phyloP scores from a whole-genome alignment of 306 rosid species.

The Acacia confusa region DNA sequence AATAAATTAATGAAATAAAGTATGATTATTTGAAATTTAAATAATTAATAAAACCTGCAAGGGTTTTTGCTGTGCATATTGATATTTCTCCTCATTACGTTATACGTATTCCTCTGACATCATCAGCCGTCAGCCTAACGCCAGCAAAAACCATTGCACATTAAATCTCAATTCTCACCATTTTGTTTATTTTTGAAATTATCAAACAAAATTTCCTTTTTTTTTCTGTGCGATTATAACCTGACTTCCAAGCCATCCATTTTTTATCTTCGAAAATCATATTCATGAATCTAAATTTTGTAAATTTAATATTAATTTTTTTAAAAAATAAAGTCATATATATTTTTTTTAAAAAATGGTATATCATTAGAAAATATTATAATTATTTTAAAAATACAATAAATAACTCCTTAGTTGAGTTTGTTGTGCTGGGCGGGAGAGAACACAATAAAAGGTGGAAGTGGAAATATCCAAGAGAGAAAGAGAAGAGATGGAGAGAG shows the following conservation, averaged over 20 bases:
- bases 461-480: too few relatives aligned
- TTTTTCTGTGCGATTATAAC: background rate
- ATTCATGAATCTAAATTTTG: background rate
- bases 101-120: constrained; percentile 45
- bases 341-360: too few relatives aligned
- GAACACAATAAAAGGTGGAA: too few relatives aligned
- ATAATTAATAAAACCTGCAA: background rate
- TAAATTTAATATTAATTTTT: too few relatives aligned
- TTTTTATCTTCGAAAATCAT: background rate
- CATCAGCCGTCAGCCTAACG: constrained; percentile 54
- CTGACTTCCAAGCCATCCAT: background rate
- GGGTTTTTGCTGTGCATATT: background rate
- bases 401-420: too few relatives aligned
- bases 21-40: background rate
- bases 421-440: too few relatives aligned
- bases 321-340: too few relatives aligned
- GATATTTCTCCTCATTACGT: background rate
- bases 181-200: background rate
- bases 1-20: background rate
- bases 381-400: too few relatives aligned
- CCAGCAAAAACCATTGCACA: constrained; percentile 32
- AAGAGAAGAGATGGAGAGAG: too few relatives aligned
- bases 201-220: background rate
- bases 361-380: too few relatives aligned
- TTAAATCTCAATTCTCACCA: background rate